Base-by-base conservation (phyloP, 306 rosid species). In the Vigna reflexopilosa region DNA sequence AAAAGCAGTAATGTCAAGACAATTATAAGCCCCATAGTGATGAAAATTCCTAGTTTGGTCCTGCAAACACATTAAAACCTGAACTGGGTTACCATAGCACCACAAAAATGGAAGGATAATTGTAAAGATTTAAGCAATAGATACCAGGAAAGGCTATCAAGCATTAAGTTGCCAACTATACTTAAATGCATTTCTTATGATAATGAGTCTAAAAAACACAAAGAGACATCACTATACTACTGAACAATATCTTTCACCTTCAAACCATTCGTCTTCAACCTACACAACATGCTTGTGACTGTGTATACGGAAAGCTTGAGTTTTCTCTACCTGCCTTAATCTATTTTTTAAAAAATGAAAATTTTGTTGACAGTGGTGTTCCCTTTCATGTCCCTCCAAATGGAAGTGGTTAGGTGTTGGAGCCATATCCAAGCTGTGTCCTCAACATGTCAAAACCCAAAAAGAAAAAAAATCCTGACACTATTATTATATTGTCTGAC, bases 21-120 rank as follows among this genome's bases (percentile, higher is more conserved):
- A 22, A 85, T 14, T 77, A 91, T 83, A 72, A 95, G 87, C 42
- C 91, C 95, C 26, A 78, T 3, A 64, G 88, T 90, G 71, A 90
- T 87, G 67, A 90, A 81, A 76, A 87, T 58, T 49, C 97, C 98
- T 71, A 67, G 68, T 75, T 84, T 82, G 77, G 82, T 82, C 95
- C 98, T 95, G 98, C 80, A 88, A 79, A 77, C 12, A 74, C 70
- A 78, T 65, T 8, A 14, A 49, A 44, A 78, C 72, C 78, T 17
- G 57, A 83, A 69, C 61, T 66, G 63, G 42, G 80, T 87, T 77
- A 89, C 71, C 59, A 15, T 3, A 71, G 68, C 72, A 36, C 71
- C 68, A 67, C 50, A 64, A 4, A 58, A 56, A 78, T 16, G 28
- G 48, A 72, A 59, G 26, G 74, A 57, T 34, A 71, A 42, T 67